Conservation (phyloP, 768 basidiomycete species). For the Cyclocybe aegerita region DNA sequence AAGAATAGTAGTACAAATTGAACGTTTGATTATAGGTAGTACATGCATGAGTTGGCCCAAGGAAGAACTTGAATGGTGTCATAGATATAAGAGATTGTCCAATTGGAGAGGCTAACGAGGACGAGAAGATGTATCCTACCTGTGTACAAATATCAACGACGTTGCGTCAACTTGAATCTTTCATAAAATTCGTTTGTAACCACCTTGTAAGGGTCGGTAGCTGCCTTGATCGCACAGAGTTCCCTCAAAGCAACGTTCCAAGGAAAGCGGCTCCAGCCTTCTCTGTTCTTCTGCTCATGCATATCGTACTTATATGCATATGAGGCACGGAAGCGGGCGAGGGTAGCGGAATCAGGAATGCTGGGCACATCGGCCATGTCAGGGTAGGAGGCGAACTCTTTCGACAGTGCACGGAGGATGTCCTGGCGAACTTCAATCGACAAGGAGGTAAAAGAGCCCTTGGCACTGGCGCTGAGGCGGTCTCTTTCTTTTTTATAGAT, state of each 20-base stretch:
- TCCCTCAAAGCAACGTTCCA: slow-evolving; percentile 53
- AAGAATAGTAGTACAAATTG: no score
- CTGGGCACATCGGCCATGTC: slow-evolving; percentile 23
- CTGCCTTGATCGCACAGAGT: slow-evolving; percentile 53
- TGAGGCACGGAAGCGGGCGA: slow-evolving; percentile 47
- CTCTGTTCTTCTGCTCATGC: slow-evolving; percentile 12
- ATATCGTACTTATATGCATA: slow-evolving; percentile 49
- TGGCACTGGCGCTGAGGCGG: not conserved
- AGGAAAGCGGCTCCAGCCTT: slow-evolving; percentile 36
- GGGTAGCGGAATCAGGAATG: slow-evolving; percentile 20
- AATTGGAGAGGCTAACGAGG: no score
- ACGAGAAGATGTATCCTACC: no score
- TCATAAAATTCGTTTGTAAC: slow-evolving; percentile 19
- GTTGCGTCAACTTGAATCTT: slow-evolving; percentile 9
- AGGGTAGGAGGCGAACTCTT: slow-evolving; percentile 33
- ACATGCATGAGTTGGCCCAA: no score
- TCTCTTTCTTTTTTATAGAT: slow-evolving; percentile 9
- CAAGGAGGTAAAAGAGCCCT: slow-evolving; percentile 27
- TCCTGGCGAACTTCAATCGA: slow-evolving; percentile 53
- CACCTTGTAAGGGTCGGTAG: slow-evolving; percentile 13
- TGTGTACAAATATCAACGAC: not conserved
- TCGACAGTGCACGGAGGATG: slow-evolving; percentile 42
- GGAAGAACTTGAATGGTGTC: no score
- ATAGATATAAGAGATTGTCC: no score
- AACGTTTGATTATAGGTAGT: no score